Conservation (phyloP, 306 rosid genomes). For the Lathyrus tuberosus region DNA sequence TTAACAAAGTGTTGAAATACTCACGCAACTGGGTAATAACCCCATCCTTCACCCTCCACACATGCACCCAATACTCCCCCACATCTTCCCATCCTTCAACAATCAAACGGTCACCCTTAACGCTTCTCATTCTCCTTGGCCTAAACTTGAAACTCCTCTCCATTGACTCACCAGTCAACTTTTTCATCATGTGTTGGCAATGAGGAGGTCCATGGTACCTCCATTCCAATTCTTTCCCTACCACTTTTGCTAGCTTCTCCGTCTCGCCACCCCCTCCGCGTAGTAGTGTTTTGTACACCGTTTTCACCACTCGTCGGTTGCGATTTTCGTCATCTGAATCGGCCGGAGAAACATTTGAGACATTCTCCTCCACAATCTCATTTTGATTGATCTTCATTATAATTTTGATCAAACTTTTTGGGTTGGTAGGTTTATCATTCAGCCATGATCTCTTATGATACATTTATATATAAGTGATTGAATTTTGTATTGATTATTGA, state of each 20-base stretch:
- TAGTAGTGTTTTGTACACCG: conserved; percentile 34
- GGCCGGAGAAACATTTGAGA: not conserved
- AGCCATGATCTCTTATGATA: not conserved
- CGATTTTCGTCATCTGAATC: not conserved
- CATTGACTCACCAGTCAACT: conserved; percentile 37
- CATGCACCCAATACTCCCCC: conserved; percentile 44
- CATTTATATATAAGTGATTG: not conserved
- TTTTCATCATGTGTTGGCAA: conserved; percentile 37
- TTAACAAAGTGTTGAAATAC: conserved; percentile 42
- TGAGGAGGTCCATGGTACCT: conserved; percentile 45
- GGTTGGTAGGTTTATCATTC: not conserved
- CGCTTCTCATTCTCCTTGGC: conserved; percentile 40
- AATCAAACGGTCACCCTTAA: conserved; percentile 35
- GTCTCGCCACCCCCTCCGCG: not conserved
- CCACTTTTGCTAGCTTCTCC: conserved; percentile 8
- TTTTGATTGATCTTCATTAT: not conserved
- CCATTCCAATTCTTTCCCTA: conserved; percentile 42
- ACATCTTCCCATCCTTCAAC: conserved; percentile 45
- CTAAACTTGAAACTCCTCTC: conserved; percentile 24
- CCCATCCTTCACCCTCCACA: conserved; percentile 41
- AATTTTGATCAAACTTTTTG: conserved; percentile 1
- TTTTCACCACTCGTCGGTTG: conserved; percentile 22
- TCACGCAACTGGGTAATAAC: conserved; percentile 37
- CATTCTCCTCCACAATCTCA: not conserved
- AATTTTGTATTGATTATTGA: not conserved